These are phyloP conservation scores for Fraxinus americana DNA, from an alignment of 257 asterid species.

Conservation along the genomic window DNA sequence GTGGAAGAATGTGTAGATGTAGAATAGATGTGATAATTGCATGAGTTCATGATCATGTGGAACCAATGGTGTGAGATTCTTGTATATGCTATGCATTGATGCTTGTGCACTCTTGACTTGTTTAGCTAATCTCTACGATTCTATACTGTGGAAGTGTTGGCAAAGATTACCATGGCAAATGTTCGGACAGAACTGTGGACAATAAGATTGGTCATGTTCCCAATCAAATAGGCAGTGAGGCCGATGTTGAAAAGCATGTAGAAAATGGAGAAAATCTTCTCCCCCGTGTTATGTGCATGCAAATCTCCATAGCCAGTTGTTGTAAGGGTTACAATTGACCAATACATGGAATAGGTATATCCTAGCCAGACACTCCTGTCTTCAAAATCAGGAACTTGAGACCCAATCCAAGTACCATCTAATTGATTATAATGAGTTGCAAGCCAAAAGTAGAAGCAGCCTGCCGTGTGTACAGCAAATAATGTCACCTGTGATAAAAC, in stretches of 20 bases:
- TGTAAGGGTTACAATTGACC: constrained; percentile 89
- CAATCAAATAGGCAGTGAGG: constrained; percentile 87
- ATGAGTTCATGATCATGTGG: neutral
- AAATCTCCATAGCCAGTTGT: constrained; percentile 95
- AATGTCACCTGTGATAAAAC: constrained; percentile 66
- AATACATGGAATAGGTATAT: constrained; percentile 79
- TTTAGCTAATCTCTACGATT: neutral
- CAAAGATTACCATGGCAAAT: constrained; percentile 68
- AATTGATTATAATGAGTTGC: constrained; percentile 55
- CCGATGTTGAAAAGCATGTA: constrained; percentile 98
- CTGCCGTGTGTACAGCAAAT: constrained; percentile 77
- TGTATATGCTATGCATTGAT: neutral
- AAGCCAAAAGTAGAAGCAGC: constrained; percentile 89
- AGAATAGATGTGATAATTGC: neutral
- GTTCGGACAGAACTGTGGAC: constrained; percentile 77
- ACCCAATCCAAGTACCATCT: constrained; percentile 77
- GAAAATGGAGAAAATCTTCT: constrained; percentile 74
- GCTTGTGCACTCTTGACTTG: neutral
- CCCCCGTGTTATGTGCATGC: constrained; percentile 78
- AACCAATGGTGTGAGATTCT: neutral
- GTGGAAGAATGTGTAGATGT: neutral
- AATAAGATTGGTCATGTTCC: constrained; percentile 93
- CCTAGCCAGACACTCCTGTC: constrained; percentile 65
- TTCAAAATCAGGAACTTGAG: constrained; percentile 58
- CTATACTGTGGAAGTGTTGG: neutral